Evolutionary conservation across 1,284 basidiomycete genomes (phyloP).

Genomic region (Papiliotrema nemorosa): DNA sequence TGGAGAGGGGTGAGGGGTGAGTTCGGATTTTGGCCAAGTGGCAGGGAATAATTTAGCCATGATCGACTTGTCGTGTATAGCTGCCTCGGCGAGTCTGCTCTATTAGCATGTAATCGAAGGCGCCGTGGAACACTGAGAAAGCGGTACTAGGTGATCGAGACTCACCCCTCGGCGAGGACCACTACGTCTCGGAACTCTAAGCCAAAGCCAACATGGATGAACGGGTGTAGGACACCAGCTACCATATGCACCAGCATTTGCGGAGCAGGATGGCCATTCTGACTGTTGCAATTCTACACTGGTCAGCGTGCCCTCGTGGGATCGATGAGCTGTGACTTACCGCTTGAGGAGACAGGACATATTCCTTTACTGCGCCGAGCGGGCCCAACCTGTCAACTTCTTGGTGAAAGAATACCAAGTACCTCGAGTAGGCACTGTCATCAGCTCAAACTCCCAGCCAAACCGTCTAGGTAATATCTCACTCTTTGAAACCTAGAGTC

Average conservation of each 20-base stretch:
- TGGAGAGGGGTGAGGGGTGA: background rate
- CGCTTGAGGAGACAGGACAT: constrained; percentile 55
- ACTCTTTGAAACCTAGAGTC: constrained; percentile 59
- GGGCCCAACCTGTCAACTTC: constrained; percentile 54
- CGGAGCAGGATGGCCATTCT: constrained; percentile 54
- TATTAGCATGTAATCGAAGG: background rate
- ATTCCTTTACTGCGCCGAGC: constrained; percentile 54
- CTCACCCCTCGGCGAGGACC: constrained; percentile 57
- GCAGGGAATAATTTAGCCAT: constrained; percentile 13
- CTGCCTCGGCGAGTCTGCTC: constrained; percentile 56
- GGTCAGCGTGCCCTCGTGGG: background rate
- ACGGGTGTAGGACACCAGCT: constrained; percentile 55
- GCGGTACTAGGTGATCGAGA: background rate
- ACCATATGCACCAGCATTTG: constrained; percentile 60
- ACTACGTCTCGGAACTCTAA: constrained; percentile 59
- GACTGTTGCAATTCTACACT: constrained; percentile 11
- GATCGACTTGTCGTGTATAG: constrained; percentile 48
- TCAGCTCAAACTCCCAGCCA: background rate
- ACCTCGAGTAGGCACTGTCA: constrained; percentile 56
- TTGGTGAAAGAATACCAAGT: constrained; percentile 58
- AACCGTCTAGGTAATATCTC: no score
- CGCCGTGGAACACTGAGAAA: background rate
- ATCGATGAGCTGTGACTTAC: constrained; percentile 7
- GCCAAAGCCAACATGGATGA: constrained; percentile 66
- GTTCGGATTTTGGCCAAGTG: constrained; percentile 18